Percentiles rank a stretch among this genome's conserved stretches.
These are phyloP conservation scores for Alternaria conjuncta DNA, from an alignment of 2,329 filamentous ascomycete genomes.

Conservation along the genomic window DNA sequence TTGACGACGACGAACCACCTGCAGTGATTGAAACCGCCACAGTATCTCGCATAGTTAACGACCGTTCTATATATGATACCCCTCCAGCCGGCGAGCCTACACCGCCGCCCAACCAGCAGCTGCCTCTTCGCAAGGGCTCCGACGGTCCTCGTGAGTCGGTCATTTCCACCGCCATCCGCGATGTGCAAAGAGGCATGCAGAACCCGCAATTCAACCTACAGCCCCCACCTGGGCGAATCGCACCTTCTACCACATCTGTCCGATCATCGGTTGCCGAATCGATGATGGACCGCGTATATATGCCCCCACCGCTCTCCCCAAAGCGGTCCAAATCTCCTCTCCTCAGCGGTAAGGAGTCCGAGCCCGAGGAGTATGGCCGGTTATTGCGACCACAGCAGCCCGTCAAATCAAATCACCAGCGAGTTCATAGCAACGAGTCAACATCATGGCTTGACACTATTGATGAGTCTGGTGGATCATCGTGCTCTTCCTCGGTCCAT, in stretches of 20 bases:
- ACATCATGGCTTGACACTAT: constrained; percentile 95
- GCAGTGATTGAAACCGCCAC: constrained; percentile 61
- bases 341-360: constrained; percentile 26
- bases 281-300: constrained; percentile 64
- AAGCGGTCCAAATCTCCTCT: constrained; percentile 61
- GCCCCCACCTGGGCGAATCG: constrained; percentile 41
- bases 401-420: constrained; percentile 33
- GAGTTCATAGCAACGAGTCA: constrained; percentile 76
- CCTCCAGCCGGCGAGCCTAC: constrained; percentile 26
- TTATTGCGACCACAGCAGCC: constrained; percentile 32
- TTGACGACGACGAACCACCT: constrained; percentile 45
- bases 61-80: constrained; percentile 36
- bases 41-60: constrained; percentile 59
- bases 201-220: constrained; percentile 42
- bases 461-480: constrained; percentile 85
- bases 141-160: constrained; percentile 46
- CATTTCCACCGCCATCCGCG: constrained; percentile 50
- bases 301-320: constrained; percentile 75
- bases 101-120: constrained; percentile 27
- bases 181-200: constrained; percentile 47
- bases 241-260: constrained; percentile 17
- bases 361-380: constrained; percentile 25
- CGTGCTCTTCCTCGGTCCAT: constrained; percentile 74
- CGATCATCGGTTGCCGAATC: constrained; percentile 48
- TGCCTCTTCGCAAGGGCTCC: constrained; percentile 44